These are phyloP conservation scores for Cyberlindnera maritima DNA, from an alignment of 805 yeast species.

Conservation along the genomic window DNA sequence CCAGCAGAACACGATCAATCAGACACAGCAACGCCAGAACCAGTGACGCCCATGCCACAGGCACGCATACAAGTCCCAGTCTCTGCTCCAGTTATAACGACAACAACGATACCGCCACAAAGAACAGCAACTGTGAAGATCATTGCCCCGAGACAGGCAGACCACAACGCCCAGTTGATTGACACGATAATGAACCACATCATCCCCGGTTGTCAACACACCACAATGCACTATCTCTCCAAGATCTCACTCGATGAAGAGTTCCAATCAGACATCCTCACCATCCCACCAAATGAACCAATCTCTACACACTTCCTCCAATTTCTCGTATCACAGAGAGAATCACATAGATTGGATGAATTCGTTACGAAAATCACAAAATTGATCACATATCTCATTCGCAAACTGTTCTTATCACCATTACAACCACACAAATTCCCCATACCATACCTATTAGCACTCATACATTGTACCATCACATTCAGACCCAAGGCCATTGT, in stretches of 20 bases:
- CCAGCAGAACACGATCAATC: constrained; percentile 3
- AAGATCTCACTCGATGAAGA: constrained; percentile 25
- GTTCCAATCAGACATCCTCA: constrained; percentile 19
- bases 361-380: constrained; percentile 43
- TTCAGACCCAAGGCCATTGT: constrained; percentile 64
- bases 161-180: constrained; percentile 37
- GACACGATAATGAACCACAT: constrained; percentile 33
- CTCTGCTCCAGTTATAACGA: neutral
- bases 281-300: constrained; percentile 32
- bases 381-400: neutral
- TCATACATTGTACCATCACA: constrained; percentile 51
- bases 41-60: constrained; percentile 13
- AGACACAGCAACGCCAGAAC: constrained; percentile 6
- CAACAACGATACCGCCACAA: neutral
- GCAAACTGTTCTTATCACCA: constrained; percentile 21
- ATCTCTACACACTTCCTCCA: constrained; percentile 36
- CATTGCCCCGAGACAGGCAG: constrained; percentile 21
- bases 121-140: constrained; percentile 7
- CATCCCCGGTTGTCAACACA: constrained; percentile 33
- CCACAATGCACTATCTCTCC: constrained; percentile 35
- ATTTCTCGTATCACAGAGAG: constrained; percentile 42
- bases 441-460: constrained; percentile 58
- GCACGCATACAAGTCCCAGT: constrained; percentile 2
- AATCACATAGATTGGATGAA: constrained; percentile 45
- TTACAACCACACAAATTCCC: constrained; percentile 24